These are phyloP conservation scores for Solanum lycopersicoides DNA, from an alignment of 257 asterid genomes.

Conservation along the genomic window DNA sequence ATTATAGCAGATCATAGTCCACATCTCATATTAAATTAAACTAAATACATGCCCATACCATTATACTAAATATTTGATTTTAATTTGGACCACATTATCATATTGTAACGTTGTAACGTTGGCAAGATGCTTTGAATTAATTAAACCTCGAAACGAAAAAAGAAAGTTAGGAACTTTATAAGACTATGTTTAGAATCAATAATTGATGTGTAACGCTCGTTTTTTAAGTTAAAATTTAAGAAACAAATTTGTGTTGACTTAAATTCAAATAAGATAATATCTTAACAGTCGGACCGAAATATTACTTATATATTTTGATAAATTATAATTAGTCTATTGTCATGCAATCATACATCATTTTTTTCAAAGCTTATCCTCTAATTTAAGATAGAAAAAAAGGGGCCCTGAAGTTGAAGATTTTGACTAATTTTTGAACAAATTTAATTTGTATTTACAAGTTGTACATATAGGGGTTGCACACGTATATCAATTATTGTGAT, in stretches of 20 bases:
- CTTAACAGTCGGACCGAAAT: background rate
- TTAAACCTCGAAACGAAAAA: background rate
- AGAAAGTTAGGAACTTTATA: background rate
- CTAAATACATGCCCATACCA: background rate
- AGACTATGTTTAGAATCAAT: rapidly evolving
- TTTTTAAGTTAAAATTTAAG: background rate
- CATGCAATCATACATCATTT: background rate
- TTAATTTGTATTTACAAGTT: background rate
- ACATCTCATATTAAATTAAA: background rate
- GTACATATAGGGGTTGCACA: background rate
- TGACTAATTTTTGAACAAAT: background rate
- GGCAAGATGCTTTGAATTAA: background rate
- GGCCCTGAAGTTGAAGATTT: background rate
- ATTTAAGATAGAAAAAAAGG: background rate
- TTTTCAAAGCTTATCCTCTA: background rate
- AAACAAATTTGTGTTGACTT: rapidly evolving
- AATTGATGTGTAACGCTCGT: rapidly evolving
- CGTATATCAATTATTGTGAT: background rate
- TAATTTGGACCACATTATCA: background rate
- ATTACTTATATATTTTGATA: background rate
- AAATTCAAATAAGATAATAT: background rate
- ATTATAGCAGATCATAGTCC: background rate
- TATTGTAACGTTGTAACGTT: background rate
- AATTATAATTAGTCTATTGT: background rate
- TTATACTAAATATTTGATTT: background rate